phyloP scores from a whole-genome alignment of 2,329 filamentous ascomycete genomes.

The Cladosporium phlei region DNA sequence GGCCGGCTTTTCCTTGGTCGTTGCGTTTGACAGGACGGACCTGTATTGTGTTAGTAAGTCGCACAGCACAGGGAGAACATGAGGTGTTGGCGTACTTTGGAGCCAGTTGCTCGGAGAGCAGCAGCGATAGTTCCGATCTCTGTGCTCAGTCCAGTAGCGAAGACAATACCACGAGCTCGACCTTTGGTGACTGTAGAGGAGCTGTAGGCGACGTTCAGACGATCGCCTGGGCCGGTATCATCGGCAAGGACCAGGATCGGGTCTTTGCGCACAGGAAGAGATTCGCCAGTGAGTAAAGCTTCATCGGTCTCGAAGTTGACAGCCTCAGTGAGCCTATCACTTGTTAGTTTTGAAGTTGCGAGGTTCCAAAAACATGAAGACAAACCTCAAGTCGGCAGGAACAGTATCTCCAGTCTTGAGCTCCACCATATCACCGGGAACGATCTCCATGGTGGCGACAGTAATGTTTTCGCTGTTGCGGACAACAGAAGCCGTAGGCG shows the following conservation, averaged over 20 bases:
- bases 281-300: conserved; percentile 71
- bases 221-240: conserved; percentile 61
- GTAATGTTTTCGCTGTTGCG: conserved; percentile 42
- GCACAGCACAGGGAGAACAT: too few relatives aligned
- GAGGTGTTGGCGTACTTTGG: neutral
- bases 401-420: conserved; percentile 47
- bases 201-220: conserved; percentile 66
- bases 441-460: conserved; percentile 40
- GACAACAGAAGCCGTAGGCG: conserved; percentile 43
- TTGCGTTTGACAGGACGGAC: conserved; percentile 38
- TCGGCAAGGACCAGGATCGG: conserved; percentile 49
- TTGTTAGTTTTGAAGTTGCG: neutral
- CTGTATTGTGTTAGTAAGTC: conserved; percentile 33
- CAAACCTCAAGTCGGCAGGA: conserved; percentile 51
- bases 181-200: conserved; percentile 69
- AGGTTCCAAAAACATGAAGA: conserved; percentile 35
- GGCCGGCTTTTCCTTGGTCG: conserved; percentile 28
- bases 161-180: conserved; percentile 63
- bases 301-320: conserved; percentile 68
- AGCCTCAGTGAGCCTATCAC: conserved; percentile 32
- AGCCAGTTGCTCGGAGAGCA: conserved; percentile 56
- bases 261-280: conserved; percentile 63
- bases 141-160: conserved; percentile 67
- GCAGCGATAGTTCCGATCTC: conserved; percentile 71
- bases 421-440: conserved; percentile 45